These are phyloP conservation scores for Chlorella sp. DNA, from an alignment of 139 green algal species.

Conservation along the genomic window DNA sequence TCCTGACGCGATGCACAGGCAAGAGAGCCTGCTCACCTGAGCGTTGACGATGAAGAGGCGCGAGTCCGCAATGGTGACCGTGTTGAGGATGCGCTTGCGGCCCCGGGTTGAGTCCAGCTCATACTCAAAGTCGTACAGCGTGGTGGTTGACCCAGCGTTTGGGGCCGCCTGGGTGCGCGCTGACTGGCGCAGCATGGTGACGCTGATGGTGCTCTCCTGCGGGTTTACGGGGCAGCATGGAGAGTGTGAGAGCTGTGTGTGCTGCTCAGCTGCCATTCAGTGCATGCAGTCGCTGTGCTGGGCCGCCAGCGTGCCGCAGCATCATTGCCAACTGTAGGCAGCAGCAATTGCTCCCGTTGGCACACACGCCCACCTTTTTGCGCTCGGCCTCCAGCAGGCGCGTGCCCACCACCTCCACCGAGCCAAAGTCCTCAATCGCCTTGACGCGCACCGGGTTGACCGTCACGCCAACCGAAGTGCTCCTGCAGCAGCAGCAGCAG, in stretches of 20 bases:
- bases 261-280: not conserved
- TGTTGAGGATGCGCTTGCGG: constrained; percentile 67
- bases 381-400: constrained; percentile 41
- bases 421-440: constrained; percentile 56
- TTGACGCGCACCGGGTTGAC: constrained; percentile 62
- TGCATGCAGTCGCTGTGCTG: not conserved
- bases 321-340: not conserved
- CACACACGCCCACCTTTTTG: constrained; percentile 1
- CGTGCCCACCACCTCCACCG: constrained; percentile 36
- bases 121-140: constrained; percentile 66
- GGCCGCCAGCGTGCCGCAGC: not conserved
- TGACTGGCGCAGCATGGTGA: constrained; percentile 34
- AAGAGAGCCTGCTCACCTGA: no score
- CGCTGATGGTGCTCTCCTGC: constrained; percentile 64
- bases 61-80: constrained; percentile 42
- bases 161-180: constrained; percentile 1
- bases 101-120: constrained; percentile 73
- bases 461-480: constrained; percentile 65
- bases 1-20: no score
- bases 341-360: not conserved
- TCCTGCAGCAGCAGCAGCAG: constrained; percentile 20
- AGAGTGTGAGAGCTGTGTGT: constrained; percentile 38
- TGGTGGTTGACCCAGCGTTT: constrained; percentile 19
- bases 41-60: constrained; percentile 10
- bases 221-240: constrained; percentile 23